phyloP scores from a whole-genome alignment of 2,329 filamentous ascomycete species.

The Raffaelea arxii region DNA sequence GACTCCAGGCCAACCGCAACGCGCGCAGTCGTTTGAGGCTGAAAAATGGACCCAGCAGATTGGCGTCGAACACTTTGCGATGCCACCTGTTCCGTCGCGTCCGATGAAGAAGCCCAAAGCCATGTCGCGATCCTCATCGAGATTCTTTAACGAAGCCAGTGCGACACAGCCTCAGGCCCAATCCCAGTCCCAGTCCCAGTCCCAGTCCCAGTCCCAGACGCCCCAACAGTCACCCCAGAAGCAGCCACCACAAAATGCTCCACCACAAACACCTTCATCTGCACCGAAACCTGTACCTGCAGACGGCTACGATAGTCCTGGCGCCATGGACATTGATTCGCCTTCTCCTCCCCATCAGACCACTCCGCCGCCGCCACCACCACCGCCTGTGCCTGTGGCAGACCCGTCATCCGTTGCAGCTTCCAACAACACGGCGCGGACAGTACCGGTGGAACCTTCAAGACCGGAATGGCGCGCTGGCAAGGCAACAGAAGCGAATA shows the following conservation, averaged over 20 bases:
- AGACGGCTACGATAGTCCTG: slow-evolving; percentile 32
- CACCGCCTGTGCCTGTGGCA: slow-evolving; percentile 14
- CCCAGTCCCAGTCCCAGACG: slow-evolving; percentile 15
- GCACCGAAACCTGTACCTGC: not conserved
- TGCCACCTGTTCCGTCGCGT: slow-evolving; percentile 22
- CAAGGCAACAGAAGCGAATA: slow-evolving; percentile 16
- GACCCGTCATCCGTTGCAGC: no score
- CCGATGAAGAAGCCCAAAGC: slow-evolving; percentile 51
- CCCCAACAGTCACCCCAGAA: slow-evolving; percentile 4
- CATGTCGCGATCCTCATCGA: slow-evolving; percentile 31
- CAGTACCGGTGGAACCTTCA: slow-evolving; percentile 48
- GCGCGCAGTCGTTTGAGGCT: slow-evolving; percentile 40
- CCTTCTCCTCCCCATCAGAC: slow-evolving; percentile 29
- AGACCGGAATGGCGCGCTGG: slow-evolving; percentile 51
- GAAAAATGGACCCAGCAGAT: slow-evolving; percentile 46
- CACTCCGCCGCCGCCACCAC: slow-evolving; percentile 15
- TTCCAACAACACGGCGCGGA: slow-evolving; percentile 35
- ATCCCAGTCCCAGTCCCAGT: slow-evolving; percentile 15
- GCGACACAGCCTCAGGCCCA: no score
- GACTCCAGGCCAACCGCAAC: no score
- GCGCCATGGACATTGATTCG: slow-evolving; percentile 57
- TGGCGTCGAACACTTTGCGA: slow-evolving; percentile 42
- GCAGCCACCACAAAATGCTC: not conserved
- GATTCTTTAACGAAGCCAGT: slow-evolving; percentile 14
- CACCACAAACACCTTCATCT: not conserved